Base-by-base conservation (phyloP, 2,329 filamentous ascomycete genomes). In the Ophiostoma triangulosporum region DNA sequence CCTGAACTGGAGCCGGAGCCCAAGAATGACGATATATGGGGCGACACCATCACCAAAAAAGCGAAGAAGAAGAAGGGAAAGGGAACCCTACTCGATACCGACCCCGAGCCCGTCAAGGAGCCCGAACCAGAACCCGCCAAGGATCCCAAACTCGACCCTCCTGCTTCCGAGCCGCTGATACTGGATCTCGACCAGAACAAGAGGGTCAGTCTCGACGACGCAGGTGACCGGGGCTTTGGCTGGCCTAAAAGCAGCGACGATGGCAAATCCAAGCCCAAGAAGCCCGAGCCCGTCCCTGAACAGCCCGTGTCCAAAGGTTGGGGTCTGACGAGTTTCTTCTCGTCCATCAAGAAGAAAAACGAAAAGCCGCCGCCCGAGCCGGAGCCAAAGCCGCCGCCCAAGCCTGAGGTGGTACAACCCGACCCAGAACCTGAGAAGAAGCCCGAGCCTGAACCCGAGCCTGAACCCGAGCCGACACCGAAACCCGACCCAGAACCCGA, bases 21-120 rank as follows among this genome's bases (percentile, higher is more conserved):
- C 7, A 40, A 48, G 27, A 54, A 56, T 4, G 53, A 54, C 9
- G 58, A 63, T n/a, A 24, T 55, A 22, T 65, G 60, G 63, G 62
- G 59, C 3, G 38, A 11, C 20, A 12, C 20, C 43, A 57, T 55
- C 24, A 58, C 60, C 55, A 50, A 54, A 54, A 62, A 38, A 17
- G 51, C 53, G 24, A 54, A 55, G 50, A 53, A 55, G 29, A 58
- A 57, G 51, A 57, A 57, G 40, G 56, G 53, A 65, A 26, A 22
- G 17, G 50, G 33, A 15, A 29, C 43, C 2, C 7, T 26, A 17
- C 24, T 22, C 29, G 29, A 32, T 12, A 20, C n/a, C 27, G 58
- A 58, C 29, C 51, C 38, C 4, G 50, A 45, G 27, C 48, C 52
- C 9, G 50, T 26, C 20, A 40, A 40, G 5, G 54, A 40, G 7